Conservation (phyloP, 164 flowering plant species). For the Liriodendron chinense region DNA sequence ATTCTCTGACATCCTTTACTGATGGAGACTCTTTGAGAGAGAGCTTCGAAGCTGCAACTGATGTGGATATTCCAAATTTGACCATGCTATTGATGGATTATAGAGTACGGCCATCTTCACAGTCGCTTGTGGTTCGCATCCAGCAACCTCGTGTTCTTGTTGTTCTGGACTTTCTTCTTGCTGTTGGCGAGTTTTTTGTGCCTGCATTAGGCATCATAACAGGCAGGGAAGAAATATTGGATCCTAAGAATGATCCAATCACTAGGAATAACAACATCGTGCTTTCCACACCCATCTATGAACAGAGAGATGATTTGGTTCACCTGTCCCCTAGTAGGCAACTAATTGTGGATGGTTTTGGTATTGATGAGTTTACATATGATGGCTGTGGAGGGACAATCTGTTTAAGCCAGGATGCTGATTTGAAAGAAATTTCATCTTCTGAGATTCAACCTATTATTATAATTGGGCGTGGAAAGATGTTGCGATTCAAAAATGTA, state of each 20-base stretch:
- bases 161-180: conserved; percentile 93
- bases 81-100: conserved; percentile 94
- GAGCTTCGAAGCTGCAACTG: conserved; percentile 29
- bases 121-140: conserved; percentile 75
- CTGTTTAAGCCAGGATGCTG: conserved; percentile 47
- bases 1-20: conserved; percentile 23
- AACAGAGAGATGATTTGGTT: conserved; percentile 77
- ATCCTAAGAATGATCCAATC: conserved; percentile 89
- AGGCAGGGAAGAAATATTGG: conserved; percentile 86
- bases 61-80: conserved; percentile 49
- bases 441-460: conserved; percentile 52
- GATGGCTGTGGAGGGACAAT: conserved; percentile 94
- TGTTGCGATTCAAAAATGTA: conserved; percentile 84
- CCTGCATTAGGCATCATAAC: conserved; percentile 86
- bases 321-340: conserved; percentile 68
- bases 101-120: conserved; percentile 67
- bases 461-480: conserved; percentile 84
- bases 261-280: conserved; percentile 50
- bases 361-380: conserved; percentile 76
- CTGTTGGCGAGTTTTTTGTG: conserved; percentile 89
- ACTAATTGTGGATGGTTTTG: conserved; percentile 66
- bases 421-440: conserved; percentile 41
- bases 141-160: conserved; percentile 97
- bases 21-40: conserved; percentile 25
- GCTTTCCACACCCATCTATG: conserved; percentile 55